phyloP scores from a whole-genome alignment of 345 rosid genomes.

The Eutrema japonicum region DNA sequence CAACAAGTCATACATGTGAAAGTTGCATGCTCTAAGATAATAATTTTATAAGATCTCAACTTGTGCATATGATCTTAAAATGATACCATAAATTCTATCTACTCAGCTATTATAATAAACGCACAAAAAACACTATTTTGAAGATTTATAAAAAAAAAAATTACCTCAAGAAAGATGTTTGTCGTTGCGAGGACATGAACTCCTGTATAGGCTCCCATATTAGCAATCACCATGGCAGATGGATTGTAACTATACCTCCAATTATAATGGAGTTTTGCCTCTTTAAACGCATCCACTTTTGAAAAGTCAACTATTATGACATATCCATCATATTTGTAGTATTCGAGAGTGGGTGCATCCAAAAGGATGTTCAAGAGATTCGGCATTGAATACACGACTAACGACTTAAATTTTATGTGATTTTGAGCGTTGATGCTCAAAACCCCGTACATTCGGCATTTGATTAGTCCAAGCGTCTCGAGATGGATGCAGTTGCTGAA shows the following conservation, averaged over 20 bases:
- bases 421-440: not conserved
- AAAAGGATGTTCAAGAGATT: not conserved
- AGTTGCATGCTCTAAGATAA: not conserved
- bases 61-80: not conserved
- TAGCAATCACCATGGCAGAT: not conserved
- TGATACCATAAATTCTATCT: not conserved
- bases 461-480: not conserved
- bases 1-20: not conserved
- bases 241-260: not conserved
- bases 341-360: constrained; percentile 3
- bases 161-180: constrained; percentile 32
- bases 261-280: not conserved
- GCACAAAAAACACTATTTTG: not conserved
- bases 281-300: not conserved
- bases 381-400: not conserved
- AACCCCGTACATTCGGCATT: not conserved
- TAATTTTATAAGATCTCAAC: not conserved
- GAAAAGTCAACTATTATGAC: not conserved
- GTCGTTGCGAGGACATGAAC: constrained; percentile 8
- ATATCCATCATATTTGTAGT: constrained; percentile 19
- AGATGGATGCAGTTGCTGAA: constrained; percentile 8
- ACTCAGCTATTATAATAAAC: not conserved
- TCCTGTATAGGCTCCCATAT: not conserved
- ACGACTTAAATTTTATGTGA: not conserved
- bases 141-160: not conserved